These are phyloP conservation scores for Clitocybe nebularis DNA, from an alignment of 1,284 basidiomycete species.

Conservation along the genomic window DNA sequence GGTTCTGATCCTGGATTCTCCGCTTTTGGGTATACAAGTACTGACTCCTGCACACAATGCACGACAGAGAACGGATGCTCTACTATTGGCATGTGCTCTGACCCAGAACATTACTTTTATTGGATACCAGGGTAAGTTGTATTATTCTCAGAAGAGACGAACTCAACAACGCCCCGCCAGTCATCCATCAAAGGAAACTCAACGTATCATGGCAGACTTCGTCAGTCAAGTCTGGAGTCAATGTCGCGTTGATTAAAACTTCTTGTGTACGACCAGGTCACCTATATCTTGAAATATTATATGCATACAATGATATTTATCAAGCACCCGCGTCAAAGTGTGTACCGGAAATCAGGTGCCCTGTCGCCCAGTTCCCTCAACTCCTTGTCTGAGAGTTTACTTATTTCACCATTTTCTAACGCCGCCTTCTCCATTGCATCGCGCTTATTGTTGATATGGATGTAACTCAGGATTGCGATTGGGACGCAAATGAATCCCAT, in stretches of 20 bases:
- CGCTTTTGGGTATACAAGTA: slow-evolving; percentile 27
- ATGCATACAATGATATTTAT: no score
- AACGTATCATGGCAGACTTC: slow-evolving; percentile 23
- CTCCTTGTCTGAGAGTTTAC: slow-evolving; percentile 34
- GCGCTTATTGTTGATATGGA: slow-evolving; percentile 48
- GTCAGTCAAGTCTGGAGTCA: slow-evolving; percentile 16
- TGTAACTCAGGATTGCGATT: slow-evolving; percentile 46
- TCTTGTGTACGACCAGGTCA: no score
- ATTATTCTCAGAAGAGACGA: not conserved
- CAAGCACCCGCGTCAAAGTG: slow-evolving; percentile 42
- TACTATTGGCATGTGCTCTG: slow-evolving; percentile 19
- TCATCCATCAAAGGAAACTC: slow-evolving; percentile 23
- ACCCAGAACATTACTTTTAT: slow-evolving; percentile 25
- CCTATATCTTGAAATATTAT: no score
- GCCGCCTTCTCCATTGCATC: slow-evolving; percentile 30
- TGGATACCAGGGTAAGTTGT: slow-evolving; percentile 23
- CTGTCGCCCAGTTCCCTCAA: slow-evolving; percentile 55
- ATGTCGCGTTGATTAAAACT: slow-evolving; percentile 14
- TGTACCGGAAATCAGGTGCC: slow-evolving; percentile 64
- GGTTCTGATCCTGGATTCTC: slow-evolving; percentile 23
- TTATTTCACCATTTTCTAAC: slow-evolving; percentile 29
- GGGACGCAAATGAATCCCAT: slow-evolving; percentile 56
- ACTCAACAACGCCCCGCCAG: slow-evolving; percentile 4
- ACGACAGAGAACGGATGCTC: slow-evolving; percentile 18
- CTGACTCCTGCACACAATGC: slow-evolving; percentile 19